Evolutionary conservation across 78 protist species (phyloP).

Genomic region (Capsaspora owczarzaki): DNA sequence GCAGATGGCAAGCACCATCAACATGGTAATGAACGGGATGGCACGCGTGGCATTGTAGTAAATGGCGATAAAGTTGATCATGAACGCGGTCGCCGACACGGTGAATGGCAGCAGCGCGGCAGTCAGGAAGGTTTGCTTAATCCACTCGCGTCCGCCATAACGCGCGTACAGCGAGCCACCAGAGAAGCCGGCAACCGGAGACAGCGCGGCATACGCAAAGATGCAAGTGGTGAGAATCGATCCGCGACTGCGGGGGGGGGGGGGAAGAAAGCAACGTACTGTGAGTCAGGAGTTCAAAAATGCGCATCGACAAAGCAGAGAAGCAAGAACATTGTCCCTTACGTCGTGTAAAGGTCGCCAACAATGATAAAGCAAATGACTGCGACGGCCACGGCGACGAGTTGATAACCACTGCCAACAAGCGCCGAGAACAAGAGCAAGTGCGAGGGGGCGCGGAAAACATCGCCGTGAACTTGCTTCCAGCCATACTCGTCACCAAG

Average conservation of each 20-base stretch:
- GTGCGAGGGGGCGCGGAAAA: slow-evolving; percentile 61
- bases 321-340: neutral
- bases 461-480: slow-evolving; percentile 75
- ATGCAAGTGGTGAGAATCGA: slow-evolving; percentile 32
- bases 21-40: slow-evolving; percentile 32
- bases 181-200: slow-evolving; percentile 42
- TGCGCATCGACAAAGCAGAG: neutral
- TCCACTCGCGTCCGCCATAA: slow-evolving; percentile 55
- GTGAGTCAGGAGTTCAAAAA: neutral
- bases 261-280: neutral
- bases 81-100: neutral
- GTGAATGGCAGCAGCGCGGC: slow-evolving; percentile 38
- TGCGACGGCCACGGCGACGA: slow-evolving; percentile 19
- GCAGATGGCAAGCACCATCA: slow-evolving; percentile 45
- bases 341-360: slow-evolving; percentile 27
- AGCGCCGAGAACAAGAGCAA: slow-evolving; percentile 41
- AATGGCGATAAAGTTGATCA: slow-evolving; percentile 62
- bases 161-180: slow-evolving; percentile 37
- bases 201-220: slow-evolving; percentile 44
- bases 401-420: slow-evolving; percentile 67
- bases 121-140: slow-evolving; percentile 45
- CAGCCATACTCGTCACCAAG: slow-evolving; percentile 68
- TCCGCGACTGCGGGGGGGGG: slow-evolving; percentile 37
- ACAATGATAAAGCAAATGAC: slow-evolving; percentile 40
- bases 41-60: slow-evolving; percentile 33